Base-by-base conservation (phyloP, 2,329 filamentous ascomycete species). In the Corynespora cassiicola region DNA sequence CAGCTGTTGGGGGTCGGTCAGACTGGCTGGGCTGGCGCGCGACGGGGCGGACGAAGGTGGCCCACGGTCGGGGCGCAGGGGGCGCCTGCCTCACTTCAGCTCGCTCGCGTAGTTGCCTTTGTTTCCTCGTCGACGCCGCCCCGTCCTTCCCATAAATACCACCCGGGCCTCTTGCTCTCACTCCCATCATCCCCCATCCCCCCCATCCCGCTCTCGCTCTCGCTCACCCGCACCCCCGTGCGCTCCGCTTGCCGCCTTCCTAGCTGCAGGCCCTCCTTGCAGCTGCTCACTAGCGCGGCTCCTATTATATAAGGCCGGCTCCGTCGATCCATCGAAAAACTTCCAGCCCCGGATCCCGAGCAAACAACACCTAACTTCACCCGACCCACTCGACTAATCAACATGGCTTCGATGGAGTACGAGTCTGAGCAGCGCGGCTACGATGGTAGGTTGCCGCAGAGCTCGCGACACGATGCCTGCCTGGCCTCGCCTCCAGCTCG, bases 351-450 rank as follows among this genome's bases (percentile, higher is more conserved):
- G 43, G 31, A 31, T 20, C 14, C 30, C 37, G 31, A 20, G 45
- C 52, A 56, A 57, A 55, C 54, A 48, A 44, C 52, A 56, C 43
- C 41, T 45, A 26, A 44, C 53, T 50, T 47, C 34, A 40, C 51
- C 43, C 45, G 43, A 42, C 44, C 31, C 43, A 43, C 41, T 45
- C 44, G 42, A 36, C 36, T 24, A 39, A 42, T 41, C 61, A 56
- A 36, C 56, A 74, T 70, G 69, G 67, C 70, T 54, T 73, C 72
- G 57, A 79, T 82, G 74, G 83, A 87, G 56, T 86, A 84, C 74
- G 82, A 86, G 64, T 78, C 78, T 58, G 82, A 85, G 50, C 78
- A 78, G 66, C 80, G 80, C 71, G 76, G 75, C 59, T 87, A 85
- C 68, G 82, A 85, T 49, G 83, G 84, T 86, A 77, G 61, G 75